Evolutionary conservation across 2,329 filamentous ascomycete species (phyloP), one percentile per base, ranked within the genome.

Genomic region (Plenodomus lindquistii): DNA sequence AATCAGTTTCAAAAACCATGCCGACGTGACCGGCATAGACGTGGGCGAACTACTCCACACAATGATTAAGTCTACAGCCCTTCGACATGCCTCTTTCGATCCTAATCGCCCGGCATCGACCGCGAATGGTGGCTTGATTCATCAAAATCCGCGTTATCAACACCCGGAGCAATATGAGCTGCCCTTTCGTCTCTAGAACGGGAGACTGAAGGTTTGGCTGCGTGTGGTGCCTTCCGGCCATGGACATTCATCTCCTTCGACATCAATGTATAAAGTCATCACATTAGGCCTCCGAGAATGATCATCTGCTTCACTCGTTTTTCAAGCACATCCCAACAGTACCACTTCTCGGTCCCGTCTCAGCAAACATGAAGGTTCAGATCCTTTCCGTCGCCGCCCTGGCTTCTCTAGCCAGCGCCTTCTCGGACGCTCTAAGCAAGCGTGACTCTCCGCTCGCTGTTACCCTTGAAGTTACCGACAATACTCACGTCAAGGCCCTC

Each of bases 401-500:
- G 41, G 56, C 52, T 22, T 45, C 56, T 22, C 9, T 63, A 21
- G 49, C 46, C 21, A 52, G 46, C 29, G 59, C 56, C 19, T 51
- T 56, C 37, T 55, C 57, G 7, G 42, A 50, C 40, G 57, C 66
- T 44, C 48, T 65, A 39, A 52, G 52, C 60, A 71, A 75, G 70
- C 62, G 75, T 54, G 57, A 72, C 60, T 60, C 71, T 16, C 49
- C 57, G 31, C 55, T 66, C 40, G 50, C 62, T 42, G 63, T 62
- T 46, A 70, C 77, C 57, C 72, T 81, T 44, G 71, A 79, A 67
- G 70, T 77, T 55, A 68, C 73, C 21, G 75, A 75, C 44, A 81
- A 82, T 68, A 77, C 77, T 3, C 71, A 68, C 24, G 72, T 82
- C 50, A 80, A 80, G 69, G 79, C 79, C 27, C 66, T 70, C 44